These are phyloP conservation scores for Neophaeococcomyces mojaviensis DNA, from an alignment of 2,329 filamentous ascomycete species.

Conservation along the genomic window DNA sequence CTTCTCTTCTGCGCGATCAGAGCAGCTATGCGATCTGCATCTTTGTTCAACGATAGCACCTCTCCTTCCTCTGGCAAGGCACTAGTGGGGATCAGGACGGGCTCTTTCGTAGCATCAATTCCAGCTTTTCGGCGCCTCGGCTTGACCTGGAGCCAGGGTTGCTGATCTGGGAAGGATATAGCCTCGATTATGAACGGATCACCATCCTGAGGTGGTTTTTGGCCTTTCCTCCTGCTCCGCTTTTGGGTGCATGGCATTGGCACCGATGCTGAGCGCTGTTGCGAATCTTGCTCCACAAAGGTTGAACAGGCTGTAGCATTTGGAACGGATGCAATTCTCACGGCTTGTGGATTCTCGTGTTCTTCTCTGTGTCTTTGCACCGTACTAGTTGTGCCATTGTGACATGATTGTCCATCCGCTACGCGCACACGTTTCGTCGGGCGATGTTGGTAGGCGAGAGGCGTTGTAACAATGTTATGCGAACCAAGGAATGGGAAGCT, in stretches of 20 bases:
- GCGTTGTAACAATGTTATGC: no score
- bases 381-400: no score
- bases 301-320: neutral
- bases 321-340: neutral
- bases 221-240: neutral
- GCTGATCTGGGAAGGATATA: conserved; percentile 4
- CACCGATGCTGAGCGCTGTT: conserved; percentile 1
- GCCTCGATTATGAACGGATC: neutral
- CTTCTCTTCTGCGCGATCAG: conserved; percentile 8
- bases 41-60: conserved; percentile 4
- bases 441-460: no score
- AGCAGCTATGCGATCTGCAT: conserved; percentile 9
- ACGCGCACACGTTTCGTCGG: no score
- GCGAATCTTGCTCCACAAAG: neutral
- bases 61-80: neutral
- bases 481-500: no score
- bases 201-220: neutral
- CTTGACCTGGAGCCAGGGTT: conserved; percentile 6
- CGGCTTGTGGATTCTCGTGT: neutral
- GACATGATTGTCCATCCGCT: no score
- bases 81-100: neutral
- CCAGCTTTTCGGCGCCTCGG: conserved; percentile 3
- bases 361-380: neutral
- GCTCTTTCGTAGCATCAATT: neutral
- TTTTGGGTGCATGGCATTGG: neutral